phyloP scores from a whole-genome alignment of 805 yeast species.

The Yarrowia phangngaensis region DNA sequence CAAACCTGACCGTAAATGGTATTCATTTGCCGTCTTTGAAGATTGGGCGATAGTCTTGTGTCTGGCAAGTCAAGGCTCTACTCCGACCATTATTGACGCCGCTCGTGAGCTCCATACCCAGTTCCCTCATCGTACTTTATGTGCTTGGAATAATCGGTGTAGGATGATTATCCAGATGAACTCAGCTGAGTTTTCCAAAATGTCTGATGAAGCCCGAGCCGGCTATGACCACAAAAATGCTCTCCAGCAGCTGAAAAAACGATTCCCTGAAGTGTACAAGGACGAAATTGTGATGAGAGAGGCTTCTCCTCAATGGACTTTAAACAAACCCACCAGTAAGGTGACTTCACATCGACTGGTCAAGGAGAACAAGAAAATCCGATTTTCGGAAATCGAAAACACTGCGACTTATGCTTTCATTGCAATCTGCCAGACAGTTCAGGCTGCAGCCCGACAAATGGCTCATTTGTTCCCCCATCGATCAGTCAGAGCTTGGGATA shows the following conservation, averaged over 20 bases:
- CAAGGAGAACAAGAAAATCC: conserved; percentile 17
- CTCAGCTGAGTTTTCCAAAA: neutral
- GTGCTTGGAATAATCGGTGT: conserved; percentile 21
- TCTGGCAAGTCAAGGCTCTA: conserved; percentile 8
- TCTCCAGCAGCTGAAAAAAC: conserved; percentile 5
- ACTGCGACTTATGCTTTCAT: conserved; percentile 14
- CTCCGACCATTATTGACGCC: conserved; percentile 16
- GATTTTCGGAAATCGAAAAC: conserved; percentile 16
- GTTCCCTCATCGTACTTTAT: conserved; percentile 15
- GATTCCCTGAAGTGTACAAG: conserved; percentile 22
- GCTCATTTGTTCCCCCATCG: conserved; percentile 22
- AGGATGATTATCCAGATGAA: conserved; percentile 20
- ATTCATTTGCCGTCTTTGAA: conserved; percentile 20
- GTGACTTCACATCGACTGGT: conserved; percentile 4
- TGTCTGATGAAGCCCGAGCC: conserved; percentile 5
- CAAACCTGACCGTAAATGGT: conserved; percentile 26
- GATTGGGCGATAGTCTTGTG: conserved; percentile 24
- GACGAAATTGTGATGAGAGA: neutral
- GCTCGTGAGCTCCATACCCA: conserved; percentile 17
- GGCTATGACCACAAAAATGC: conserved; percentile 5
- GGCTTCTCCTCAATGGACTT: neutral
- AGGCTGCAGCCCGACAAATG: conserved; percentile 23
- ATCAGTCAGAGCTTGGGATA: conserved; percentile 25
- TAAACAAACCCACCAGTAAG: conserved; percentile 7
- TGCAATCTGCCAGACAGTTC: conserved; percentile 15